Conservation (phyloP, 192 early-diverging fungal species). For the Backusella parvicylindrica region DNA sequence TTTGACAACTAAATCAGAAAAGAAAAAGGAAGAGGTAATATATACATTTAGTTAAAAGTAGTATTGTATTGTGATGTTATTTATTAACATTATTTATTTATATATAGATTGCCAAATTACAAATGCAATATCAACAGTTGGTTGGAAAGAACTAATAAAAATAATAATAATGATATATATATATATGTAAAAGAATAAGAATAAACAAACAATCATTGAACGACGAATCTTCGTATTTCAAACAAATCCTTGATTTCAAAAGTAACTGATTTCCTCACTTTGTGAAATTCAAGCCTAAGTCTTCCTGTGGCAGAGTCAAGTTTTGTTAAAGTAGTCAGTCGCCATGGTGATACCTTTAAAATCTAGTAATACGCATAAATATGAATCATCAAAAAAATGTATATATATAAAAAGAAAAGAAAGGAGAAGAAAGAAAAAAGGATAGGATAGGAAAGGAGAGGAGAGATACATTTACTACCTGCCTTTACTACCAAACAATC, state of each 20-base stretch:
- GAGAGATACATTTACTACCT: neutral
- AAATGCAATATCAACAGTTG: constrained; percentile 30
- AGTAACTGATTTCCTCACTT: neutral
- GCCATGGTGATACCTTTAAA: neutral
- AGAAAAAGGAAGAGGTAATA: constrained; percentile 71
- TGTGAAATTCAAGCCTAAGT: neutral
- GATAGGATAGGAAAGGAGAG: no score
- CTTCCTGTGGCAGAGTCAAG: neutral
- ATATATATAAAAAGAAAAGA: neutral
- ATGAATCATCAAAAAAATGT: neutral
- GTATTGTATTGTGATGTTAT: neutral
- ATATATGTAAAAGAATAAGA: neutral
- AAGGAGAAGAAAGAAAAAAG: no score
- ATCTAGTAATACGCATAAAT: neutral
- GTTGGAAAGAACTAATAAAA: constrained; percentile 3
- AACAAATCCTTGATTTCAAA: neutral
- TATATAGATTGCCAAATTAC: constrained; percentile 22
- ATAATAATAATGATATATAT: neutral
- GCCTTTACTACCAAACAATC: neutral
- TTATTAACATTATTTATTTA: neutral
- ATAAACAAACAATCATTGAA: neutral
- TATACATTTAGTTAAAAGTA: neutral
- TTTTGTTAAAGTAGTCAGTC: neutral
- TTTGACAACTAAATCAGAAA: constrained; percentile 79
- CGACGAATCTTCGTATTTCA: neutral